Evolutionary conservation across 495 filamentous ascomycete genomes (phyloP), one percentile per base, ranked within the genome.

Genomic region (Pyronema domesticum): DNA sequence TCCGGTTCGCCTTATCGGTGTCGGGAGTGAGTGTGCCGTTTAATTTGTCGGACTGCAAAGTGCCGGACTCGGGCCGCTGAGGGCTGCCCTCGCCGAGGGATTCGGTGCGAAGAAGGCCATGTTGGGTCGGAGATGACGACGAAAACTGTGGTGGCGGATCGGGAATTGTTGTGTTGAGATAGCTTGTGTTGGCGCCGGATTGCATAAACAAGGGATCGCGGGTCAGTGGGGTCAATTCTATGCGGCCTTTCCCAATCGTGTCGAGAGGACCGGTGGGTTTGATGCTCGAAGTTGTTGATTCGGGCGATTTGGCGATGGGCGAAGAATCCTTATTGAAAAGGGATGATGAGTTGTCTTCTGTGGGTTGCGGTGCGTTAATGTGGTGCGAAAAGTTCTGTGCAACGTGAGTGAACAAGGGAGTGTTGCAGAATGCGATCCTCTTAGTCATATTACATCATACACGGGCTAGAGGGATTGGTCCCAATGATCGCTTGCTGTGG

Each of bases 201-300:
- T 63, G 60, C 62, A 64, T 64, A 64, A 64, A 64, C 52, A 55
- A 55, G 58, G 60, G 55, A 45, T 58, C 36, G 44, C 52, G 13
- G 52, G 51, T 58, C 23, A n/a, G 50, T 42, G 60, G 45, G 60
- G 10, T 51, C 50, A 42, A 43, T 40, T 35, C 7, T 10, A 18
- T 8, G 50, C 50, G 50, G 50, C 50, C 50, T 30, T 53, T 53
- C 30, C 50, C 19, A 33, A 18, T 10, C 13, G 37, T 43, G n/a
- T 53, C n/a, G 50, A 43, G 8, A 53, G 37, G 50, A 37, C 50
- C 50, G 5, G 19, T n/a, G n/a, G 30, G 47, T 9, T 50, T 23
- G 13, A 10, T 10, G 10, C 13, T 47, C 14, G 45, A 10, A 15
- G 9, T 47, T 4, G 18, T 23, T n/a, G 23, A 19, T 15, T 47